These are phyloP conservation scores for Phanerodontia chrysosporium DNA, from an alignment of 768 basidiomycete species.

Conservation along the genomic window DNA sequence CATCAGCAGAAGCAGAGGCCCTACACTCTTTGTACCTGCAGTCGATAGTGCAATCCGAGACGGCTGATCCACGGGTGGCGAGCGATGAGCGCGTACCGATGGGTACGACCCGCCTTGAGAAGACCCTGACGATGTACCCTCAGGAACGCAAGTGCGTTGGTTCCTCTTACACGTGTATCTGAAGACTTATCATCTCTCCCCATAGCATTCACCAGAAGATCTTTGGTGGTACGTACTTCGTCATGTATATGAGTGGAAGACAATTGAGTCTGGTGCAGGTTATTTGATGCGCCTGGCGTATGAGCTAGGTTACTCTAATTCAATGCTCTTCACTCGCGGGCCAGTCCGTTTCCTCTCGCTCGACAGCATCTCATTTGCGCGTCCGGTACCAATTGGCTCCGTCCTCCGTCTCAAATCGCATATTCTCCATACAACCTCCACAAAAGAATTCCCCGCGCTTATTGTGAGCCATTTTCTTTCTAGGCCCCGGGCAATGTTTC, in stretches of 20 bases:
- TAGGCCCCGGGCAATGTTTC: no score
- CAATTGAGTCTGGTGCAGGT: background rate
- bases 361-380: slow-evolving; percentile 74
- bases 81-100: slow-evolving; percentile 63
- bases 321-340: slow-evolving; percentile 62
- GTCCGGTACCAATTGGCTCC: slow-evolving; percentile 81
- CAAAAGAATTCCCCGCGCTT: slow-evolving; percentile 46
- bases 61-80: slow-evolving; percentile 8
- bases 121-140: slow-evolving; percentile 76
- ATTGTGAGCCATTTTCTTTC: slow-evolving; percentile 55
- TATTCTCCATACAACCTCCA: slow-evolving; percentile 53
- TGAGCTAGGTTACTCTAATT: slow-evolving; percentile 75
- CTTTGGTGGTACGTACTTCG: slow-evolving; percentile 47
- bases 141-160: slow-evolving; percentile 72
- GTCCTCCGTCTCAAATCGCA: slow-evolving; percentile 71
- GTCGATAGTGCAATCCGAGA: slow-evolving; percentile 43
- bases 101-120: slow-evolving; percentile 67
- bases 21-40: slow-evolving; percentile 69
- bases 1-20: slow-evolving; percentile 58
- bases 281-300: slow-evolving; percentile 67
- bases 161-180: background rate
- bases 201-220: slow-evolving; percentile 74
- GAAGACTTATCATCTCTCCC: background rate
- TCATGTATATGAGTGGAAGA: background rate
- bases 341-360: slow-evolving; percentile 71